Percentiles rank a stretch among this genome's conserved stretches.
Conservation (phyloP, 169 alveolate species). For the Cryptosporidium andersoni region DNA sequence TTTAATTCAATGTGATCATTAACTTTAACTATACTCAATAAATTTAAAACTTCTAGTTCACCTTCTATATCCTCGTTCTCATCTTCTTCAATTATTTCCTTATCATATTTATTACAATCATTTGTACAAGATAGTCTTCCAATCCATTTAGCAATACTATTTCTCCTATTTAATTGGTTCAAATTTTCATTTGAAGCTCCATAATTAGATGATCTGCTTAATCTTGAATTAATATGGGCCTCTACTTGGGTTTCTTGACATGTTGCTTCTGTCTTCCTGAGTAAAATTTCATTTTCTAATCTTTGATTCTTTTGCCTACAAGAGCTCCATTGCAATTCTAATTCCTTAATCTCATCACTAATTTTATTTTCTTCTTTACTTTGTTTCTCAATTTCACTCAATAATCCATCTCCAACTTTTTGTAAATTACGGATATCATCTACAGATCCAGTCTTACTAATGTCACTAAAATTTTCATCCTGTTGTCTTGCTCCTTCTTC, state of each 20-base stretch:
- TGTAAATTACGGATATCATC: constrained; percentile 50
- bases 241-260: constrained; percentile 60
- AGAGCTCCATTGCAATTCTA: constrained; percentile 39
- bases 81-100: not conserved
- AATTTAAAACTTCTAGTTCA: constrained; percentile 48
- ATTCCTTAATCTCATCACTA: constrained; percentile 23
- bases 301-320: constrained; percentile 37
- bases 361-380: constrained; percentile 32
- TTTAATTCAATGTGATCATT: not conserved
- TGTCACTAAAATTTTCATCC: constrained; percentile 10
- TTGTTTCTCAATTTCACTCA: constrained; percentile 17
- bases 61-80: constrained; percentile 40
- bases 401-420: constrained; percentile 6
- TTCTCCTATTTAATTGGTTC: constrained; percentile 27
- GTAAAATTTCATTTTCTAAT: constrained; percentile 46
- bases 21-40: constrained; percentile 38
- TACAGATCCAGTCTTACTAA: constrained; percentile 33
- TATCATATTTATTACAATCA: not conserved
- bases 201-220: constrained; percentile 5
- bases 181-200: not conserved
- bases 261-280: constrained; percentile 55
- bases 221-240: constrained; percentile 60
- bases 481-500: constrained; percentile 6
- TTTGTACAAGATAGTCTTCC: constrained; percentile 23
- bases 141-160: constrained; percentile 64